Evolutionary conservation across 257 asterid genomes (phyloP).

Genomic region (Plantago major): DNA sequence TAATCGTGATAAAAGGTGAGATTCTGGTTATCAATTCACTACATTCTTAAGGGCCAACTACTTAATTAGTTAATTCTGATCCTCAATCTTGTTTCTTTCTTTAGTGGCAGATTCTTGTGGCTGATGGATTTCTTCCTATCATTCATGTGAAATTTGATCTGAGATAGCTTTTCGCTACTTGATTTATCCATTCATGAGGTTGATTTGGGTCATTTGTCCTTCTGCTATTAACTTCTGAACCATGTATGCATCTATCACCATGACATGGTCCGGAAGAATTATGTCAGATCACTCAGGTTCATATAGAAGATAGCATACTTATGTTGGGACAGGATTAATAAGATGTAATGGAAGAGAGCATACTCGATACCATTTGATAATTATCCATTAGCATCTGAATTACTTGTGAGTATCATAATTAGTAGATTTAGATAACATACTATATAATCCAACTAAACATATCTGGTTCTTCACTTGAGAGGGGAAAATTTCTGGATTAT

Average conservation of each 20-base stretch:
- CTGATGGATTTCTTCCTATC: slow-evolving; percentile 38
- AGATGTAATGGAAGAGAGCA: too few relatives aligned
- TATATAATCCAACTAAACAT: not conserved
- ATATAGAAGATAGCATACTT: not conserved
- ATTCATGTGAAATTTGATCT: slow-evolving; percentile 29
- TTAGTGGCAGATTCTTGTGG: slow-evolving; percentile 35
- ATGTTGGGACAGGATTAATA: not conserved
- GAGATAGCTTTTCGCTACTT: slow-evolving; percentile 20
- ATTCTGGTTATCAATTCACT: slow-evolving; percentile 25
- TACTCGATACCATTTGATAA: not conserved
- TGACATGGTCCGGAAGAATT: not conserved
- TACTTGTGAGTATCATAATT: not conserved
- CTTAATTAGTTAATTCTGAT: slow-evolving; percentile 35
- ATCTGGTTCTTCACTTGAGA: not conserved
- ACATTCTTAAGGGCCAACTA: slow-evolving; percentile 23
- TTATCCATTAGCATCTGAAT: not conserved
- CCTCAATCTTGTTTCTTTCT: slow-evolving; percentile 31
- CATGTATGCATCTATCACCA: not conserved
- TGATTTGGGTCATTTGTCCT: not conserved
- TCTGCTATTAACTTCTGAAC: not conserved
- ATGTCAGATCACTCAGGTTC: not conserved
- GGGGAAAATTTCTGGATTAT: not conserved
- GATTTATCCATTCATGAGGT: not conserved
- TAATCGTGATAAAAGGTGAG: slow-evolving; percentile 32
- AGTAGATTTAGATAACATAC: too few relatives aligned